Percentiles rank a stretch among this genome's conserved stretches.
These are phyloP conservation scores for Phoenix dactylifera DNA, from an alignment of 176 grass and related monocot genomes.

Conservation along the genomic window DNA sequence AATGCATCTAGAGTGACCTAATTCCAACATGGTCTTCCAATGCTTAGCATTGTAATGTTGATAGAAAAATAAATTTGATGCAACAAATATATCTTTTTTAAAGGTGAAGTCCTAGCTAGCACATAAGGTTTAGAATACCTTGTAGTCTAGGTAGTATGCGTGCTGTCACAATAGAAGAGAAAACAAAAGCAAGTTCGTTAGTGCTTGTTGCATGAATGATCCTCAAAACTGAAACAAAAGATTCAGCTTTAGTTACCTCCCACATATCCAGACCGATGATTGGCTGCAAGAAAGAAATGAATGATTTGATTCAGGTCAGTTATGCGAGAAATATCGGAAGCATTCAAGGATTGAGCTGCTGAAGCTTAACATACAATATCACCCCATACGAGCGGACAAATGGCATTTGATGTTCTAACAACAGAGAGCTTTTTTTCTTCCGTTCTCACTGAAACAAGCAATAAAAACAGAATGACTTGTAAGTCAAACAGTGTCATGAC, in stretches of 20 bases:
- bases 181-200: constrained; percentile 28
- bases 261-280: constrained; percentile 85
- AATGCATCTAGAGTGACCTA: too few species aligned
- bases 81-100: neutral
- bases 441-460: constrained; percentile 45
- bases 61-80: constrained; percentile 2
- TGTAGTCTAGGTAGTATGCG: constrained; percentile 95
- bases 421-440: constrained; percentile 55
- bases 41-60: neutral
- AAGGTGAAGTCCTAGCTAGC: neutral
- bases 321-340: neutral
- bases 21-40: too few species aligned
- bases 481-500: neutral
- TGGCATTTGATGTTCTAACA: constrained; percentile 69
- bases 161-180: constrained; percentile 34
- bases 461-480: constrained; percentile 4
- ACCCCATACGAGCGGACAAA: constrained; percentile 72
- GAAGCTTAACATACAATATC: constrained; percentile 64
- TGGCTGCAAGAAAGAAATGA: constrained; percentile 47
- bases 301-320: constrained; percentile 6
- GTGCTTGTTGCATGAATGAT: constrained; percentile 10
- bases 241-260: constrained; percentile 55
- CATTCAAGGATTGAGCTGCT: neutral
- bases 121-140: constrained; percentile 29
- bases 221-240: constrained; percentile 1